Conservation (phyloP, 768 basidiomycete genomes). For the Tremella yokohamensis region DNA sequence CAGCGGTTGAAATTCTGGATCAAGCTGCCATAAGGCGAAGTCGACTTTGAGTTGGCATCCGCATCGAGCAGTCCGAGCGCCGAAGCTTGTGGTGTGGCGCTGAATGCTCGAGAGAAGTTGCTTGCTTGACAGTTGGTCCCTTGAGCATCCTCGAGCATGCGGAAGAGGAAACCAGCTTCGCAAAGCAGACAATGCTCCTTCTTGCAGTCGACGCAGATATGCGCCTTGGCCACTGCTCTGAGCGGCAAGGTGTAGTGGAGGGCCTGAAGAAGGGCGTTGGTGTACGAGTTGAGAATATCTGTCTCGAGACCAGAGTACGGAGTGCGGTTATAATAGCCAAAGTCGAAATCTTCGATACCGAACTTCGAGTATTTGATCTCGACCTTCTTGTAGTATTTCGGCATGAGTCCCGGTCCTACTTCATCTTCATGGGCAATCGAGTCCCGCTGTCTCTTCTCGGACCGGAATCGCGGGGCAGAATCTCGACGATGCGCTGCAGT, state of each 20-base stretch:
- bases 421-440: slow-evolving; percentile 12
- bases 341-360: slow-evolving; percentile 98
- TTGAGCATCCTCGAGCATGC: slow-evolving; percentile 92
- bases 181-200: slow-evolving; percentile 91
- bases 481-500: slow-evolving; percentile 49
- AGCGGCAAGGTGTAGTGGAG: slow-evolving; percentile 79
- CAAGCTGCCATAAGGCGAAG: slow-evolving; percentile 74
- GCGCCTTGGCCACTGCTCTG: slow-evolving; percentile 77
- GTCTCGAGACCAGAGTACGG: slow-evolving; percentile 88
- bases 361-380: slow-evolving; percentile 99
- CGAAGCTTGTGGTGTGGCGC: slow-evolving; percentile 74
- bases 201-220: slow-evolving; percentile 81
- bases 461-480: slow-evolving; percentile 63
- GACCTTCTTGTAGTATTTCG: slow-evolving; percentile 79
- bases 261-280: slow-evolving; percentile 83
- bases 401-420: slow-evolving; percentile 54
- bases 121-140: slow-evolving; percentile 94
- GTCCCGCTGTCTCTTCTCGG: slow-evolving; percentile 58
- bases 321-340: slow-evolving; percentile 96
- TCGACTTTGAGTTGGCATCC: slow-evolving; percentile 62
- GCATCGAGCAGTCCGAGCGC: slow-evolving; percentile 87
- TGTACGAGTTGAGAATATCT: slow-evolving; percentile 95
- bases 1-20: slow-evolving; percentile 96
- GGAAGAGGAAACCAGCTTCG: slow-evolving; percentile 86
- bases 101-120: slow-evolving; percentile 93